phyloP scores from a whole-genome alignment of 2,329 filamentous ascomycete species.

The Alternaria sp. region DNA sequence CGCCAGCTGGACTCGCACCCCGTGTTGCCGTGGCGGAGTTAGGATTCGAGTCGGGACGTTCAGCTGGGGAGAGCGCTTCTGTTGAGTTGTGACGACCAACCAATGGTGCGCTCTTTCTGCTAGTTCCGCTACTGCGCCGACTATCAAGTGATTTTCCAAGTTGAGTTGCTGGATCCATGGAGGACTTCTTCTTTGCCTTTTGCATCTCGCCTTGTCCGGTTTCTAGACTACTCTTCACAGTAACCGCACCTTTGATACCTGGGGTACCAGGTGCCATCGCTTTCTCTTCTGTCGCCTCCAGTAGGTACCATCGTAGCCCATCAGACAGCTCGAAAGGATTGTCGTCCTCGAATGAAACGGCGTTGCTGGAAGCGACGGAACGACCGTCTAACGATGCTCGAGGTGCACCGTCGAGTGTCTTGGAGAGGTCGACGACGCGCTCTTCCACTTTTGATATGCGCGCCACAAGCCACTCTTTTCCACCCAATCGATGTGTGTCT shows the following conservation, averaged over 20 bases:
- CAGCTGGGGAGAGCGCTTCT: slow-evolving; percentile 35
- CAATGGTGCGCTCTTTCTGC: slow-evolving; percentile 73
- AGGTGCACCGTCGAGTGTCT: slow-evolving; percentile 67
- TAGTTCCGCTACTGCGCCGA: slow-evolving; percentile 85
- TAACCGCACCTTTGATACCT: slow-evolving; percentile 83
- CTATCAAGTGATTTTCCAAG: slow-evolving; percentile 88
- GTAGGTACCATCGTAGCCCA: slow-evolving; percentile 92
- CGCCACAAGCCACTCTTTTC: slow-evolving; percentile 94
- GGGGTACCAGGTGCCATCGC: slow-evolving; percentile 88
- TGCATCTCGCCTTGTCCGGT: slow-evolving; percentile 78
- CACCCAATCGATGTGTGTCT: slow-evolving; percentile 83
- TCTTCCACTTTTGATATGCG: slow-evolving; percentile 92
- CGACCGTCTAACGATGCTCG: slow-evolving; percentile 56
- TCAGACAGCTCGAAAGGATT: slow-evolving; percentile 98
- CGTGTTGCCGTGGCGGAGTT: slow-evolving; percentile 43
- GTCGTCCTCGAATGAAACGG: slow-evolving; percentile 76
- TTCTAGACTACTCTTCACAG: slow-evolving; percentile 86
- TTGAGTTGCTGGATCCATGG: slow-evolving; percentile 59
- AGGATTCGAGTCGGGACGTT: slow-evolving; percentile 35
- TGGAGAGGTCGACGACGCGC: slow-evolving; percentile 89
- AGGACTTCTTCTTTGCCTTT: slow-evolving; percentile 54
- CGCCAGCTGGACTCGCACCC: slow-evolving; percentile 43
- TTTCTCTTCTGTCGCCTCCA: slow-evolving; percentile 94
- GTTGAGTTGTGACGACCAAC: slow-evolving; percentile 38
- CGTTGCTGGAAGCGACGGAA: slow-evolving; percentile 63